phyloP scores from a whole-genome alignment of 2,329 filamentous ascomycete genomes.

The Coniochaeta hoffmannii region DNA sequence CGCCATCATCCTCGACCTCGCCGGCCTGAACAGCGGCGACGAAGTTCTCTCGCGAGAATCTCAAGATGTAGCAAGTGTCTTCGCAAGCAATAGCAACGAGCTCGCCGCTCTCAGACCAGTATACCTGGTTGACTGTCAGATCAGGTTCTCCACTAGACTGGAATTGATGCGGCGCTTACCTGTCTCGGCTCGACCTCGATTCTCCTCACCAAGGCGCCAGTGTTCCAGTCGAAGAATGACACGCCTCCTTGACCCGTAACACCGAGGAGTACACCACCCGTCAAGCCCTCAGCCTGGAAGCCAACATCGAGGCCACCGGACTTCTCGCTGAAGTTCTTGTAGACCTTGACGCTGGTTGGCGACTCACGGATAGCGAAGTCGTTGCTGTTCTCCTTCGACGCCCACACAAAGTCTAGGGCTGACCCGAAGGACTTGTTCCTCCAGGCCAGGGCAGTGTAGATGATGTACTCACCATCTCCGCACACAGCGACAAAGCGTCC shows the following conservation, averaged over 20 bases:
- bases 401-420: constrained; percentile 95
- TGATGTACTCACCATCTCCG: constrained; percentile 97
- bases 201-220: constrained; percentile 77
- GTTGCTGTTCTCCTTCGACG: constrained; percentile 93
- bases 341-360: constrained; percentile 88
- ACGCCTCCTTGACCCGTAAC: constrained; percentile 93
- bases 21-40: constrained; percentile 75
- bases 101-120: constrained; percentile 97
- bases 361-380: constrained; percentile 97
- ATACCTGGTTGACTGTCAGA: constrained; percentile 48
- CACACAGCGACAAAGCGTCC: constrained; percentile 78
- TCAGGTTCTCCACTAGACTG: neutral
- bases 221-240: constrained; percentile 94
- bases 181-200: constrained; percentile 72
- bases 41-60: constrained; percentile 86
- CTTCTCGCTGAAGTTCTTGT: constrained; percentile 96
- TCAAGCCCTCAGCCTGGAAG: constrained; percentile 88
- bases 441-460: constrained; percentile 94
- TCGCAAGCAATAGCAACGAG: constrained; percentile 89
- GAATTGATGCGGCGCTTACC: constrained; percentile 13
- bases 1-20: constrained; percentile 80
- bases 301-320: constrained; percentile 82
- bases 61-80: constrained; percentile 88
- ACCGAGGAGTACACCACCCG: constrained; percentile 82
- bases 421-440: constrained; percentile 97